These are phyloP conservation scores for Leptoxyphium fumago DNA, from an alignment of 2,329 filamentous ascomycete genomes.

Conservation along the genomic window DNA sequence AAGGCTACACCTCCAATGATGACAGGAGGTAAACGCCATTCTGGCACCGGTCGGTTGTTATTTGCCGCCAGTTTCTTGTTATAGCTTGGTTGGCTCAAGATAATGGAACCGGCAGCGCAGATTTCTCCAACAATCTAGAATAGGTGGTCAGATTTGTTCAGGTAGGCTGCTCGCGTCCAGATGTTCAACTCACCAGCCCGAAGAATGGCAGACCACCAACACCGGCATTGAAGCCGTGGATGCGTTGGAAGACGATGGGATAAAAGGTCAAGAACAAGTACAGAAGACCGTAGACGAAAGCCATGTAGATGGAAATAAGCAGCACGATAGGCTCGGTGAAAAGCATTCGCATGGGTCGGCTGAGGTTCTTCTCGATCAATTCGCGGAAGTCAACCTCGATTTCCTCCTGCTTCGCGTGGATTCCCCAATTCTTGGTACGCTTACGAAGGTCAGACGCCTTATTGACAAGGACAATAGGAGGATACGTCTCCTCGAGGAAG, in stretches of 20 bases:
- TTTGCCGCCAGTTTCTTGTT: slow-evolving; percentile 25
- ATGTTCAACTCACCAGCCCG: slow-evolving; percentile 18
- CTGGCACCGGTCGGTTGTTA: slow-evolving; percentile 38
- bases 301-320: slow-evolving; percentile 24
- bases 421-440: slow-evolving; percentile 28
- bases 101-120: slow-evolving; percentile 13
- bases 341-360: slow-evolving; percentile 30
- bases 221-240: slow-evolving; percentile 28
- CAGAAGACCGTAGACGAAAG: slow-evolving; percentile 33
- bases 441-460: slow-evolving; percentile 25
- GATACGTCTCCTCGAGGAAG: slow-evolving; percentile 27
- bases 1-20: slow-evolving; percentile 35
- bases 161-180: neutral
- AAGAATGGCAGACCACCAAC: slow-evolving; percentile 32
- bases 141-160: slow-evolving; percentile 1
- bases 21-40: slow-evolving; percentile 42
- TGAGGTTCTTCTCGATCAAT: slow-evolving; percentile 29
- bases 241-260: slow-evolving; percentile 31
- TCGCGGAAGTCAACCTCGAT: slow-evolving; percentile 26
- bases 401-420: slow-evolving; percentile 26
- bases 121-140: slow-evolving; percentile 11
- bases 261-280: slow-evolving; percentile 35
- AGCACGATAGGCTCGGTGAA: slow-evolving; percentile 34
- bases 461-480: slow-evolving; percentile 23
- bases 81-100: slow-evolving; percentile 15